Evolutionary conservation across 163 green algal genomes (phyloP).

Genomic region (Smithsoniella earleae): DNA sequence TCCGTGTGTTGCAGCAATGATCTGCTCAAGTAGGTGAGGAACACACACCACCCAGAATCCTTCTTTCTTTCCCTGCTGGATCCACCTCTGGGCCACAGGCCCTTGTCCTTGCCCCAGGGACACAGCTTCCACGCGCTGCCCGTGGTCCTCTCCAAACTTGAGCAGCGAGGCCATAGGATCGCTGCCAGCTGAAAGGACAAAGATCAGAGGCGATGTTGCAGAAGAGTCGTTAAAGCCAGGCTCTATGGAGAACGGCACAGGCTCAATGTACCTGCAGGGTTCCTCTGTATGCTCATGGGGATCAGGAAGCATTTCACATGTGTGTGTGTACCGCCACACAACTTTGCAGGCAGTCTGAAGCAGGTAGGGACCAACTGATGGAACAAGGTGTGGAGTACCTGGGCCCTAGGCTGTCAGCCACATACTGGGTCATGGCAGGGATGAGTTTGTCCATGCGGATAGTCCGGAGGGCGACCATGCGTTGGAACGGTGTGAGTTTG

Average conservation of each 20-base stretch:
- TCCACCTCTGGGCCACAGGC: conserved; percentile 52
- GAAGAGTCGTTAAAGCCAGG: conserved; percentile 61
- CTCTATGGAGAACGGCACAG: conserved; percentile 66
- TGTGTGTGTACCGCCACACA: conserved; percentile 36
- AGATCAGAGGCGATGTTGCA: conserved; percentile 58
- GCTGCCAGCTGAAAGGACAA: conserved; percentile 63
- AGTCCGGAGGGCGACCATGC: conserved; percentile 43
- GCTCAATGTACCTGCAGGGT: conserved; percentile 53
- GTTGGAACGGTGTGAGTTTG: conserved; percentile 46
- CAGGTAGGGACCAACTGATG: no score
- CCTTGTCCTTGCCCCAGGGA: conserved; percentile 65
- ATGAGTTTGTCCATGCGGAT: conserved; percentile 40
- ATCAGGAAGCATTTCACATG: conserved; percentile 49
- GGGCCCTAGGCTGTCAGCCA: conserved; percentile 38
- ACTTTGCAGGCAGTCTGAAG: no score
- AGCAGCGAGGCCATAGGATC: conserved; percentile 64
- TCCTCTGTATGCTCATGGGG: conserved; percentile 37
- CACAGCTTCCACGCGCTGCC: conserved; percentile 57
- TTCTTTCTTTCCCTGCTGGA: conserved; percentile 47
- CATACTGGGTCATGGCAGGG: conserved; percentile 38
- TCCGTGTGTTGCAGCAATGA: no score
- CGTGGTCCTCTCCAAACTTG: conserved; percentile 55
- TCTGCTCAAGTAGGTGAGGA: no score
- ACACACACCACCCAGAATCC: conserved; percentile 69
- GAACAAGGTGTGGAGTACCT: no score